phyloP scores from a whole-genome alignment of 352 stramenopile species.

The Phytopythium chamaehyphon region DNA sequence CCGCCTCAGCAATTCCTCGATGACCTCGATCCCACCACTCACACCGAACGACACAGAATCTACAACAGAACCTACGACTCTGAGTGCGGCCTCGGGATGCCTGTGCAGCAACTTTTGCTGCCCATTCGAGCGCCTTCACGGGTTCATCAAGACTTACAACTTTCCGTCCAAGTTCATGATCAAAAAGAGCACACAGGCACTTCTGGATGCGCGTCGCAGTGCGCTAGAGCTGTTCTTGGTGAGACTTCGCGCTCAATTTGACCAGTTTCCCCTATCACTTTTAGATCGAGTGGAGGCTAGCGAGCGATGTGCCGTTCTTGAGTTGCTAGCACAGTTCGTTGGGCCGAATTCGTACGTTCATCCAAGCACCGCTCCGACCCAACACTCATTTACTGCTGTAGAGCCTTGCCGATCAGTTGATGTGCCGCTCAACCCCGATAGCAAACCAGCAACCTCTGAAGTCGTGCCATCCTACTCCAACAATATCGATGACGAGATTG shows the following conservation, averaged over 20 bases:
- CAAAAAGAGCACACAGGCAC: conserved; percentile 26
- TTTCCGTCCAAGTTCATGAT: conserved; percentile 55
- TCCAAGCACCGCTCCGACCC: conserved; percentile 10
- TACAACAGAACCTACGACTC: background rate
- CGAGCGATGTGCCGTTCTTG: conserved; percentile 42
- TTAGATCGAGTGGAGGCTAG: conserved; percentile 32
- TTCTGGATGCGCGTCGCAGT: conserved; percentile 34
- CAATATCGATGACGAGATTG: conserved; percentile 6
- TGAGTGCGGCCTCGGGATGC: conserved; percentile 11
- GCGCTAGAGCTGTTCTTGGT: conserved; percentile 52
- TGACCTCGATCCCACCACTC: background rate
- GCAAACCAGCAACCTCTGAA: background rate
- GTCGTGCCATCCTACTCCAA: background rate
- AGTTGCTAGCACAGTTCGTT: conserved; percentile 36
- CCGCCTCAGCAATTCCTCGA: background rate
- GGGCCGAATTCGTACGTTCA: conserved; percentile 30
- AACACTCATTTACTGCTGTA: conserved; percentile 9
- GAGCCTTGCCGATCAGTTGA: conserved; percentile 13
- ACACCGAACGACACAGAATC: background rate
- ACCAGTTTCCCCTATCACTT: conserved; percentile 41
- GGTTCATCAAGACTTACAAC: conserved; percentile 40
- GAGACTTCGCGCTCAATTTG: conserved; percentile 41
- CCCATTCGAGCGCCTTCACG: conserved; percentile 43
- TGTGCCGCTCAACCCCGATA: background rate
- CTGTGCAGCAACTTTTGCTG: conserved; percentile 47